These are phyloP conservation scores for Fusarium bulbicola DNA, from an alignment of 2,329 filamentous ascomycete species.

Conservation along the genomic window DNA sequence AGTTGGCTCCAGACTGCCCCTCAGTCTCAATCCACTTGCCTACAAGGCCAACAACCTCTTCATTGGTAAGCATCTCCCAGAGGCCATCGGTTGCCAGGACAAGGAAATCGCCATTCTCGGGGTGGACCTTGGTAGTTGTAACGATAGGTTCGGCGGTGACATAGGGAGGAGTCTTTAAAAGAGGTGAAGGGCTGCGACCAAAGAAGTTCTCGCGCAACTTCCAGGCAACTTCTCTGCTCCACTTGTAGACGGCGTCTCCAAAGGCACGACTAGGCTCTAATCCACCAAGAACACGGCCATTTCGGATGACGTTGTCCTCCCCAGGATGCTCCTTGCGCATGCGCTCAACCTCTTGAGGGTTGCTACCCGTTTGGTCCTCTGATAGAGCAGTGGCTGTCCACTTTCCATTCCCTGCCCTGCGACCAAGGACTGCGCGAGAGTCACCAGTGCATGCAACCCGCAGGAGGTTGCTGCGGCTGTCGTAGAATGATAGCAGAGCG, in stretches of 20 bases:
- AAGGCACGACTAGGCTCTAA: slow-evolving; percentile 94
- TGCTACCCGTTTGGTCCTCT: slow-evolving; percentile 92
- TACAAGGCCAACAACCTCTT: slow-evolving; percentile 95
- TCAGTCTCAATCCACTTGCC: slow-evolving; percentile 96
- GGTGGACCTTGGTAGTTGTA: slow-evolving; percentile 90
- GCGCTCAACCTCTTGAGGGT: slow-evolving; percentile 82
- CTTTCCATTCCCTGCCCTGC: slow-evolving; percentile 80
- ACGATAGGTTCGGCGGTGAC: slow-evolving; percentile 96
- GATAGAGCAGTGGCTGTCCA: slow-evolving; percentile 93
- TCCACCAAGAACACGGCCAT: slow-evolving; percentile 90
- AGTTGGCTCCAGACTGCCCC: slow-evolving; percentile 57
- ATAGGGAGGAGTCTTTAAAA: slow-evolving; percentile 92
- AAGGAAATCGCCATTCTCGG: slow-evolving; percentile 90
- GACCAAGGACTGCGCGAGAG: slow-evolving; percentile 91
- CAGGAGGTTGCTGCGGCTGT: slow-evolving; percentile 84
- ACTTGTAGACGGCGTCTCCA: slow-evolving; percentile 97
- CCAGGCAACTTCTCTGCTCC: slow-evolving; percentile 85
- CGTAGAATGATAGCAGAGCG: slow-evolving; percentile 95
- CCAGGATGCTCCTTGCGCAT: slow-evolving; percentile 88
- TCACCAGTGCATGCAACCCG: slow-evolving; percentile 97
- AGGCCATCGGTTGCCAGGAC: slow-evolving; percentile 96
- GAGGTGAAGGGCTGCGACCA: slow-evolving; percentile 77
- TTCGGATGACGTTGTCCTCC: slow-evolving; percentile 86
- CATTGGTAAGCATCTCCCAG: slow-evolving; percentile 99
- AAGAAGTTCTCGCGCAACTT: slow-evolving; percentile 89